A percentile compares a stretch with the other conserved stretches of the same genome.
phyloP scores from a whole-genome alignment of 2,329 filamentous ascomycete species.

The Claviceps sp. region DNA sequence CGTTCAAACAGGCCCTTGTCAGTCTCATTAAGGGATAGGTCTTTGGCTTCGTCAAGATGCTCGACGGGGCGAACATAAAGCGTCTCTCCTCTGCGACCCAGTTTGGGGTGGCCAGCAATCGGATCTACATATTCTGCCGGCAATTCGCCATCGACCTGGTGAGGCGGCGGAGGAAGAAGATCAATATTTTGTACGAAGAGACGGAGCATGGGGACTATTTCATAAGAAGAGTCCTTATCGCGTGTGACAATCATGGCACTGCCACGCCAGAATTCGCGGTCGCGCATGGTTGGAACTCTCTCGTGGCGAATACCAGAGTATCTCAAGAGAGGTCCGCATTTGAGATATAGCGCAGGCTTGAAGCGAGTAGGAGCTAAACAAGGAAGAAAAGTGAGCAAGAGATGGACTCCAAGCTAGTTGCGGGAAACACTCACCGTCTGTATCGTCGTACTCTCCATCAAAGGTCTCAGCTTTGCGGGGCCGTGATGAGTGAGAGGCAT shows the following conservation, averaged over 20 bases:
- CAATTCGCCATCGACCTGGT: conserved; percentile 50
- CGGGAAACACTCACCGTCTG: conserved; percentile 31
- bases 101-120: conserved; percentile 72
- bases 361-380: conserved; percentile 52
- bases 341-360: conserved; percentile 70
- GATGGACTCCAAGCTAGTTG: not conserved
- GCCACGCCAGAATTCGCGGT: conserved; percentile 80
- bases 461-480: conserved; percentile 49
- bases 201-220: conserved; percentile 62
- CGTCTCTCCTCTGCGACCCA: conserved; percentile 73
- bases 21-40: conserved; percentile 67
- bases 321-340: conserved; percentile 79
- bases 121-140: conserved; percentile 80
- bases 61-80: conserved; percentile 86
- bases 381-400: not conserved
- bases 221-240: conserved; percentile 72
- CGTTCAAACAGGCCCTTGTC: conserved; percentile 74
- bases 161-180: conserved; percentile 64
- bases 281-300: conserved; percentile 27
- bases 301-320: conserved; percentile 75
- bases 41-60: conserved; percentile 62
- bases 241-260: conserved; percentile 91
- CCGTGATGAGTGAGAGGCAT: conserved; percentile 31
- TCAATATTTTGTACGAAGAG: conserved; percentile 81
- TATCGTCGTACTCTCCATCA: conserved; percentile 54